These are phyloP conservation scores for Licmophora abbreviata DNA, from an alignment of 108 stramenopile genomes.

Conservation along the genomic window DNA sequence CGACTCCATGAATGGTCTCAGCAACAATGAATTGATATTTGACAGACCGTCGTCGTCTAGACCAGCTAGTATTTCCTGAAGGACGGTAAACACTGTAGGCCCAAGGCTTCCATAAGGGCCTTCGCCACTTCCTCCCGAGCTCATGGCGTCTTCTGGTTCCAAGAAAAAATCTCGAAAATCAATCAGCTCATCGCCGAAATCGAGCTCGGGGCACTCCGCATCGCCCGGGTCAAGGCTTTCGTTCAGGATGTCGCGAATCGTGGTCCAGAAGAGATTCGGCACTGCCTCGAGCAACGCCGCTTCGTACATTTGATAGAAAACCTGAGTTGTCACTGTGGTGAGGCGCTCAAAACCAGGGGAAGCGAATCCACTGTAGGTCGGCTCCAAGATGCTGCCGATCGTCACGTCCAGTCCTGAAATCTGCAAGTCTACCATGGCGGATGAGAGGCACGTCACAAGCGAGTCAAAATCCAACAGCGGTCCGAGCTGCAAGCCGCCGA, in stretches of 20 bases:
- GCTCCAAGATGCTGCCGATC: neutral
- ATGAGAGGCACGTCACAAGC: neutral
- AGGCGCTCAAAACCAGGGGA: neutral
- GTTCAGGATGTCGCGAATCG: conserved; percentile 1
- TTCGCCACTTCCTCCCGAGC: neutral
- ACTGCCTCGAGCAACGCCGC: neutral
- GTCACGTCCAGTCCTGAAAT: neutral
- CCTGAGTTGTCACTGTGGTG: neutral
- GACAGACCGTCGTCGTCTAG: conserved; percentile 16
- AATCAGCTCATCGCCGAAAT: conserved; percentile 1
- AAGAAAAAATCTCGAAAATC: conserved; percentile 5
- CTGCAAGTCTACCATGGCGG: neutral
- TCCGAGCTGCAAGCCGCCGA: neutral
- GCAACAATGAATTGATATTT: conserved; percentile 9
- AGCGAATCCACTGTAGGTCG: neutral
- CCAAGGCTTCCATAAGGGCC: neutral
- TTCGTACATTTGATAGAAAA: neutral
- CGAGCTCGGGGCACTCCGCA: neutral
- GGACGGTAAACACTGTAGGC: conserved; percentile 5
- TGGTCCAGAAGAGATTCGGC: neutral
- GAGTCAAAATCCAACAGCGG: neutral
- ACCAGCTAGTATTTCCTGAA: conserved; percentile 26
- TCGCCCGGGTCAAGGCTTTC: neutral
- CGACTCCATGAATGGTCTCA: conserved; percentile 8
- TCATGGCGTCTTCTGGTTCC: neutral